Evolutionary conservation across 495 filamentous ascomycete genomes (phyloP).

Genomic region (Neurospora sp.): DNA sequence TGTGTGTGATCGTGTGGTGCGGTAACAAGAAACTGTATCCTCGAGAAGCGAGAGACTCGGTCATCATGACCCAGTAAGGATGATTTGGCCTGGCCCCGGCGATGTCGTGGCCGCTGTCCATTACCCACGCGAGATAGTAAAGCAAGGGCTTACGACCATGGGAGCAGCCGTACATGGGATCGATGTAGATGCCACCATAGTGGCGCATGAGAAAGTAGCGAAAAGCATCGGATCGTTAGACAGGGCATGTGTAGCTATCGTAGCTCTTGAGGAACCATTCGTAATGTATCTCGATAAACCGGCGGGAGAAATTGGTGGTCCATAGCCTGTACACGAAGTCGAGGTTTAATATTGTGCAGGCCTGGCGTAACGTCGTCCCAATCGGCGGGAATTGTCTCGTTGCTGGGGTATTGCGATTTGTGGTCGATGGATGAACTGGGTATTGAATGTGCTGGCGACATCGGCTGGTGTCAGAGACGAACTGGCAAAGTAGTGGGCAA

Average conservation of each 20-base stretch:
- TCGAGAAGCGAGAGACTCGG: constrained; percentile 58
- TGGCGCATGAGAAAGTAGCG: constrained; percentile 75
- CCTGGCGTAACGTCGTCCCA: constrained; percentile 64
- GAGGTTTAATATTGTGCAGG: constrained; percentile 61
- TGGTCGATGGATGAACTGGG: constrained; percentile 58
- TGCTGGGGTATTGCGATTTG: constrained; percentile 32
- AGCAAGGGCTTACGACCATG: constrained; percentile 70
- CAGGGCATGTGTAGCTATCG: constrained; percentile 65
- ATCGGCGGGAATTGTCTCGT: constrained; percentile 55
- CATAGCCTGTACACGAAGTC: constrained; percentile 83
- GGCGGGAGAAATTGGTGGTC: constrained; percentile 63
- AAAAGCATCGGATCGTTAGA: constrained; percentile 77
- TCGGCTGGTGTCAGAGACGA: constrained; percentile 1
- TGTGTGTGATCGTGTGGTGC: constrained; percentile 80
- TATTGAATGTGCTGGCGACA: constrained; percentile 1
- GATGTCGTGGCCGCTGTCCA: constrained; percentile 64
- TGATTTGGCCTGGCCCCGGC: constrained; percentile 73
- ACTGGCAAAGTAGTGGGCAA: constrained; percentile 2
- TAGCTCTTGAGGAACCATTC: constrained; percentile 78
- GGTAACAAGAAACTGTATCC: constrained; percentile 67
- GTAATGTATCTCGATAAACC: constrained; percentile 69
- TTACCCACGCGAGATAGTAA: constrained; percentile 71
- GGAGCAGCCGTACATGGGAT: constrained; percentile 77
- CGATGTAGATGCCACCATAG: constrained; percentile 80
- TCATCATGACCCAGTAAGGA: constrained; percentile 68